Conservation (phyloP, 306 rosid genomes). For the Cicer bijugum region DNA sequence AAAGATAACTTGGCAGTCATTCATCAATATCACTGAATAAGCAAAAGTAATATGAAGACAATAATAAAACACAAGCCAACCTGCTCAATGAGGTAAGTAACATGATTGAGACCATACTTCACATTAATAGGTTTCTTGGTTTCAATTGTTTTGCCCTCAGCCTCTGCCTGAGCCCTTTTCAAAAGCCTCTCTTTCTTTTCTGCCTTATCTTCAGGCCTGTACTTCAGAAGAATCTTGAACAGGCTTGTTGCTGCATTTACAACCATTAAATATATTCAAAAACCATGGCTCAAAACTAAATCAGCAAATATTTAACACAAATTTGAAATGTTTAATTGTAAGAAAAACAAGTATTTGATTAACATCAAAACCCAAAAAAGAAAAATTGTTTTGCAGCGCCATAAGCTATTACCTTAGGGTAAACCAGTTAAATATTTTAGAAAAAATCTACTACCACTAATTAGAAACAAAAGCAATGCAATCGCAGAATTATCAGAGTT, state of each 20-base stretch:
- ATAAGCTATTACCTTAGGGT: neutral
- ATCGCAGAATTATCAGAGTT: neutral
- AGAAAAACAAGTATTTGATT: neutral
- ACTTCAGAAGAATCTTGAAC: conserved; percentile 79
- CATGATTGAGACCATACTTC: conserved; percentile 84
- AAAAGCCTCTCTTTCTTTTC: conserved; percentile 74
- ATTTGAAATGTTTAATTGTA: too few relatives aligned
- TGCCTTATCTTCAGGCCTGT: conserved; percentile 77
- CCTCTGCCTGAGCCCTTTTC: conserved; percentile 76
- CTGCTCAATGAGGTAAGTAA: conserved; percentile 83
- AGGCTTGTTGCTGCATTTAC: conserved; percentile 61
- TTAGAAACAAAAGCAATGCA: neutral
- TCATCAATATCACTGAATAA: neutral
- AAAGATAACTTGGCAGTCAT: neutral
- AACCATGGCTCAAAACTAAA: neutral
- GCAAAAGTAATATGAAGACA: neutral
- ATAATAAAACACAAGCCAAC: conserved; percentile 15
- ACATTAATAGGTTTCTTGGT: conserved; percentile 73
- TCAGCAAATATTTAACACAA: neutral
- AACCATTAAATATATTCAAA: neutral
- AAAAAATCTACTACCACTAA: neutral
- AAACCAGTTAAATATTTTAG: neutral
- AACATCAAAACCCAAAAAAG: neutral
- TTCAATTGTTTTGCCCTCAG: conserved; percentile 66
- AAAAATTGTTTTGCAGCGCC: neutral